These are phyloP conservation scores for Wallacemonas sp. DNA, from an alignment of 208 protist species.

Conservation along the genomic window DNA sequence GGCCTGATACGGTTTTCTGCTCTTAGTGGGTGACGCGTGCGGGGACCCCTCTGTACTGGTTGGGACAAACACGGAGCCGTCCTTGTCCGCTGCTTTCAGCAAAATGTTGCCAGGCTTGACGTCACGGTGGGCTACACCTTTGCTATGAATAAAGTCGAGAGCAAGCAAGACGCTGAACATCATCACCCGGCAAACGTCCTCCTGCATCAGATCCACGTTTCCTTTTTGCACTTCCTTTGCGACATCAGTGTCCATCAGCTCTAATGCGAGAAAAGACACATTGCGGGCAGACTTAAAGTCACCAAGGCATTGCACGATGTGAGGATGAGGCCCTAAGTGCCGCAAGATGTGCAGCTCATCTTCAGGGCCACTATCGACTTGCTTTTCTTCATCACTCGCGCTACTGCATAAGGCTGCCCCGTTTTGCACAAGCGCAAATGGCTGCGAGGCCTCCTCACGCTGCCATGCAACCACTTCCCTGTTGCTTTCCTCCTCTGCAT, in stretches of 20 bases:
- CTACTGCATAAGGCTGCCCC: not conserved
- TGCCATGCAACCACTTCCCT: constrained; percentile 22
- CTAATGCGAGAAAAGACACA: constrained; percentile 62
- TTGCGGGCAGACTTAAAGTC: constrained; percentile 39
- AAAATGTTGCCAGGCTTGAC: constrained; percentile 87
- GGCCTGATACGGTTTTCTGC: constrained; percentile 15
- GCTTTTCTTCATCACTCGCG: not conserved
- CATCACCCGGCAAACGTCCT: constrained; percentile 38
- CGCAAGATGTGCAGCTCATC: constrained; percentile 55
- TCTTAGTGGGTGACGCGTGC: constrained; percentile 12
- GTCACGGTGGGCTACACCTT: constrained; percentile 69
- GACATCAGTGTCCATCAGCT: constrained; percentile 85
- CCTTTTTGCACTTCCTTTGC: constrained; percentile 52
- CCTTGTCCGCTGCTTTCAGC: constrained; percentile 31
- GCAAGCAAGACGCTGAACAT: constrained; percentile 52
- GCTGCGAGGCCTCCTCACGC: not conserved
- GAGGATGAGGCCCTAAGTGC: constrained; percentile 58
- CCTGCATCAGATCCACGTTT: constrained; percentile 39
- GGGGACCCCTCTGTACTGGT: not conserved
- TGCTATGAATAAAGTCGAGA: constrained; percentile 57
- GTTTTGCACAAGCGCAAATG: not conserved
- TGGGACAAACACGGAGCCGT: not conserved
- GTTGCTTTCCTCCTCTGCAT: constrained; percentile 29
- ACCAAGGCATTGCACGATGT: constrained; percentile 64
- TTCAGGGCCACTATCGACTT: not conserved